Percentiles rank a stretch among this genome's conserved stretches.
These are phyloP conservation scores for Echium plantagineum DNA, from an alignment of 257 asterid genomes.

Conservation along the genomic window DNA sequence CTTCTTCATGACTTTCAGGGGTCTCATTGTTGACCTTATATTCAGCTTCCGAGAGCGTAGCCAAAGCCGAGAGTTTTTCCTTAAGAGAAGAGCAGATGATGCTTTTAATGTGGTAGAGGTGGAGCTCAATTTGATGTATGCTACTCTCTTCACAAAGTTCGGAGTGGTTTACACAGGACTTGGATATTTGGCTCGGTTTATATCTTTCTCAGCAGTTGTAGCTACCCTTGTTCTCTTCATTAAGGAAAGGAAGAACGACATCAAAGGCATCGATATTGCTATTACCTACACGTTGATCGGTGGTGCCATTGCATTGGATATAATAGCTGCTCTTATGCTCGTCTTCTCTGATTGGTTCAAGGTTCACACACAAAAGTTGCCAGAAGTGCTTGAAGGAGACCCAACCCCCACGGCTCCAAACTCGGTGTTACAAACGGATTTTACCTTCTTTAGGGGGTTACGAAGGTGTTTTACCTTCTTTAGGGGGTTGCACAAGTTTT, in stretches of 20 bases:
- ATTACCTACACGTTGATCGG: conserved; percentile 1
- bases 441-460: neutral
- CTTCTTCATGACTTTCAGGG: conserved; percentile 20
- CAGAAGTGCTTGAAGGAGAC: neutral
- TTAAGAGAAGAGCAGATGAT: neutral
- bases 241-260: neutral
- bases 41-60: conserved; percentile 27
- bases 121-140: conserved; percentile 23
- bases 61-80: conserved; percentile 13
- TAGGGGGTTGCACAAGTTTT: neutral
- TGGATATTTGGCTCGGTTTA: conserved; percentile 9
- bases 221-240: conserved; percentile 1
- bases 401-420: neutral
- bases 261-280: neutral
- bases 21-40: conserved; percentile 26
- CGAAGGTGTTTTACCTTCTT: neutral
- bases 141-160: conserved; percentile 22
- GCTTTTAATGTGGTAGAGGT: conserved; percentile 26
- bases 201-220: neutral
- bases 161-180: neutral
- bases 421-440: no score
- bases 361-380: neutral
- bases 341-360: conserved; percentile 6
- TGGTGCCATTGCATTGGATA: conserved; percentile 7
- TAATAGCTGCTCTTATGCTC: conserved; percentile 3